Evolutionary conservation across 495 filamentous ascomycete species (phyloP).

Genomic region (Penicillium robsamsonii): DNA sequence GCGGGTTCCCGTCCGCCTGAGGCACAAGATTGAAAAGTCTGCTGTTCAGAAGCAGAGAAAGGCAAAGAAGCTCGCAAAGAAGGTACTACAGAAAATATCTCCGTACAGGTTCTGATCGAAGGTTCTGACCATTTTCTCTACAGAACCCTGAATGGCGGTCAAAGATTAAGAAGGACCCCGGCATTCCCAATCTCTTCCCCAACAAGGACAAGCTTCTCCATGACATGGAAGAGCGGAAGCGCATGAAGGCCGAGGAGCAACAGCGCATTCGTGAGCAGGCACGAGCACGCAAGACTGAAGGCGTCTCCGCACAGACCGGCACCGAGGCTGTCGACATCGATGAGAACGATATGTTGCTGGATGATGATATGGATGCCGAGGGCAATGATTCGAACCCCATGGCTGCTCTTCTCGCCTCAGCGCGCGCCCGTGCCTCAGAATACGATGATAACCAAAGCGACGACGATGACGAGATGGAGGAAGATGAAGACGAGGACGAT

Average conservation of each 20-base stretch:
- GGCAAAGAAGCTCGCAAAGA: slow-evolving; percentile 80
- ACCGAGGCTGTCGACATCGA: slow-evolving; percentile 42
- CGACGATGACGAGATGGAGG: slow-evolving; percentile 58
- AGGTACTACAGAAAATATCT: slow-evolving; percentile 40
- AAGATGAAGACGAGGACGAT: slow-evolving; percentile 50
- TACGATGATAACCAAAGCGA: slow-evolving; percentile 66
- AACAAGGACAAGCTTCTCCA: slow-evolving; percentile 94
- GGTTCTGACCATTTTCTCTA: slow-evolving; percentile 14
- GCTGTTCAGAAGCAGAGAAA: slow-evolving; percentile 89
- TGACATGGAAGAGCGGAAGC: slow-evolving; percentile 86
- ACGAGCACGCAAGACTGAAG: slow-evolving; percentile 57
- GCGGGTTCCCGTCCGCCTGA: slow-evolving; percentile 78
- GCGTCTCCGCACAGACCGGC: slow-evolving; percentile 30
- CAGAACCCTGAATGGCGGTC: slow-evolving; percentile 92
- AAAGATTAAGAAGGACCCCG: slow-evolving; percentile 92
- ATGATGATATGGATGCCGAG: slow-evolving; percentile 54
- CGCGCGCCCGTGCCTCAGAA: slow-evolving; percentile 76
- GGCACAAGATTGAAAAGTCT: slow-evolving; percentile 95
- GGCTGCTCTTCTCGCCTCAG: slow-evolving; percentile 90
- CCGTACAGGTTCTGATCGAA: background rate
- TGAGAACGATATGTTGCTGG: slow-evolving; percentile 47
- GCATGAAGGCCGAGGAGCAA: slow-evolving; percentile 76
- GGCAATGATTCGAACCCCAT: slow-evolving; percentile 77
- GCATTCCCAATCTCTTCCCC: slow-evolving; percentile 95
- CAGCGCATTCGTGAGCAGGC: slow-evolving; percentile 66